Conservation (phyloP, 495 filamentous ascomycete species). For the Talaromyces wortmannii region DNA sequence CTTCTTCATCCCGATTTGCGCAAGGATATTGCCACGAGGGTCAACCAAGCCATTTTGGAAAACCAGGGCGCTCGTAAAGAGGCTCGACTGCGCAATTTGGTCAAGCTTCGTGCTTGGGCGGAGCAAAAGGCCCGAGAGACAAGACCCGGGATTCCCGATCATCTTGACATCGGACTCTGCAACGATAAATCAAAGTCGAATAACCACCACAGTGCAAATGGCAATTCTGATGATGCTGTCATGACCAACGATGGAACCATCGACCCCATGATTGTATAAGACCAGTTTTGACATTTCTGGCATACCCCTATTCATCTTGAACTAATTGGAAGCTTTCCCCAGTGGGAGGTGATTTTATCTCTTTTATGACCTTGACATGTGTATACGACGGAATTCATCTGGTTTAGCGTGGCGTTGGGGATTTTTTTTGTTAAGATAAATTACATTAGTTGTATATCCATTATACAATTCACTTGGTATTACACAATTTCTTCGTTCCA, state of each 20-base stretch:
- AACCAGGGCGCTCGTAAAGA: slow-evolving; percentile 65
- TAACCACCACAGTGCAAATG: slow-evolving; percentile 17
- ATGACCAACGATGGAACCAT: slow-evolving; percentile 42
- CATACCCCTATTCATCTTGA: neutral
- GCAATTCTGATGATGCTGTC: slow-evolving; percentile 28
- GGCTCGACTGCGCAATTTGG: slow-evolving; percentile 70
- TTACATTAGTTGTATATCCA: neutral
- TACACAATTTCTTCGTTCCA: too few relatives aligned
- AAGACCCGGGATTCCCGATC: slow-evolving; percentile 67
- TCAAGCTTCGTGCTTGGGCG: slow-evolving; percentile 78
- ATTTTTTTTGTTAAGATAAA: neutral
- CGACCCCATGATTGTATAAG: slow-evolving; percentile 54
- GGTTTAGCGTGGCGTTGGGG: slow-evolving; percentile 7
- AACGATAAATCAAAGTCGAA: slow-evolving; percentile 20
- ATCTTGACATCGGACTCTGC: slow-evolving; percentile 63
- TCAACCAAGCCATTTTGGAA: slow-evolving; percentile 81
- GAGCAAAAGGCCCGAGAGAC: slow-evolving; percentile 68
- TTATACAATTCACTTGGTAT: neutral
- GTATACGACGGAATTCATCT: neutral
- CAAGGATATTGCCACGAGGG: slow-evolving; percentile 67
- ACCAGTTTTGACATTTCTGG: too few relatives aligned
- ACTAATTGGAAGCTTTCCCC: neutral
- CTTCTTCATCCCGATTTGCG: slow-evolving; percentile 79
- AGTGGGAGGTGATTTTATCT: neutral
- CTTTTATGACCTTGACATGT: neutral